Evolutionary conservation across 441 rosid genomes (phyloP).

Genomic region (Adansonia grandidieri): DNA sequence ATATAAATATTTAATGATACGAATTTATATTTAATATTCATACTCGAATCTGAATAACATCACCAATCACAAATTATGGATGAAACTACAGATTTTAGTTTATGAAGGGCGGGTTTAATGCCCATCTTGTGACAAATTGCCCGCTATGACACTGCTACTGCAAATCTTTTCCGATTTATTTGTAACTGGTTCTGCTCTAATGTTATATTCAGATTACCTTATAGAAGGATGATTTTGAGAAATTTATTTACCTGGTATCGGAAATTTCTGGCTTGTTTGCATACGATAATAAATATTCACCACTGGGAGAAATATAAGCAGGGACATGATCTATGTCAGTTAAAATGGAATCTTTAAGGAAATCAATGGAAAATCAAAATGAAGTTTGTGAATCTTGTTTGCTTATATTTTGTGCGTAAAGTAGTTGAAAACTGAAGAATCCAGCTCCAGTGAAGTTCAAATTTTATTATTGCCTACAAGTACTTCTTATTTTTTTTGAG

Average conservation of each 20-base stretch:
- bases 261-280: background rate
- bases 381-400: background rate
- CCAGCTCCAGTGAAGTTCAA: background rate
- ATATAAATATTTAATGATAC: no score
- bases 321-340: background rate
- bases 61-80: background rate
- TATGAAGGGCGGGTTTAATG: background rate
- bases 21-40: no score
- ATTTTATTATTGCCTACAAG: background rate
- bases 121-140: background rate
- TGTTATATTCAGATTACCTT: background rate
- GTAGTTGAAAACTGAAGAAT: conserved; percentile 4
- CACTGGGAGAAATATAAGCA: background rate
- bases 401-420: background rate
- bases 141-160: background rate
- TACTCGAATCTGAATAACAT: no score
- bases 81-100: conserved; percentile 17
- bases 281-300: background rate
- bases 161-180: background rate
- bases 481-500: no score
- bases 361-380: background rate
- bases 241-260: background rate
- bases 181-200: background rate
- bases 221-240: background rate
- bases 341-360: conserved; percentile 6